Percentiles rank a stretch among this genome's conserved stretches.
Conservation (phyloP, 176 grass and related monocot genomes). For the Paspalum vaginatum region DNA sequence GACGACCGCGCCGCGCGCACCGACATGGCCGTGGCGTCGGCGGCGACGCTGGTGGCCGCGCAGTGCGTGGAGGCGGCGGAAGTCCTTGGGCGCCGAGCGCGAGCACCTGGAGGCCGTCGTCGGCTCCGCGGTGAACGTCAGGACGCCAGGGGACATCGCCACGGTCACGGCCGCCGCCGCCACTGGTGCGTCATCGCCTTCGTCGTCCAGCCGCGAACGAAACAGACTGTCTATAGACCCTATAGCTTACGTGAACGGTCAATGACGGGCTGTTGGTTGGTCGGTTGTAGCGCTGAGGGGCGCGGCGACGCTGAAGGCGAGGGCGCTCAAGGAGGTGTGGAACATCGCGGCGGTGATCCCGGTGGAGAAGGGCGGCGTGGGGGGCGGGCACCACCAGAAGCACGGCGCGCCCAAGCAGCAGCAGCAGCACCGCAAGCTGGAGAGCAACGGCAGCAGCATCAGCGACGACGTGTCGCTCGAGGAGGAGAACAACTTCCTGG, state of each 20-base stretch:
- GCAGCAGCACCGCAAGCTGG: slow-evolving; percentile 46
- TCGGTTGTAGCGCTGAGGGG: slow-evolving; percentile 76
- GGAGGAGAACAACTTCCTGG: slow-evolving; percentile 90
- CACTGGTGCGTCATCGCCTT: slow-evolving; percentile 53
- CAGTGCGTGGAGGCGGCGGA: slow-evolving; percentile 84
- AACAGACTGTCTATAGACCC: too few species aligned
- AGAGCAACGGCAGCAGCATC: slow-evolving; percentile 75
- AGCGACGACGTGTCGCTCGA: slow-evolving; percentile 66
- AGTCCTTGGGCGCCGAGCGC: slow-evolving; percentile 88
- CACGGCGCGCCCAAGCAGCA: slow-evolving; percentile 53
- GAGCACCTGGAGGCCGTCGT: slow-evolving; percentile 81
- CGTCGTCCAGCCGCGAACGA: background rate
- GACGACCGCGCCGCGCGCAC: slow-evolving; percentile 72
- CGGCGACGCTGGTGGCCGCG: slow-evolving; percentile 79
- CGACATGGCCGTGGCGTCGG: slow-evolving; percentile 84
- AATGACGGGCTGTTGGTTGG: background rate
- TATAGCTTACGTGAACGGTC: background rate
- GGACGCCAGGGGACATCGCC: slow-evolving; percentile 79
- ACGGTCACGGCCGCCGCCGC: slow-evolving; percentile 91
- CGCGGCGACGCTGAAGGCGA: slow-evolving; percentile 85
- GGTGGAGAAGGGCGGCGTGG: slow-evolving; percentile 72
- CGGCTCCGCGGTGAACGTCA: slow-evolving; percentile 85
- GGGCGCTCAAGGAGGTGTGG: slow-evolving; percentile 97
- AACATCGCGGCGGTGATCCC: slow-evolving; percentile 97
- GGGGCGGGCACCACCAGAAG: slow-evolving; percentile 59